Evolutionary conservation across 2,329 filamentous ascomycete genomes (phyloP).

Genomic region (Colletotrichum agaves): DNA sequence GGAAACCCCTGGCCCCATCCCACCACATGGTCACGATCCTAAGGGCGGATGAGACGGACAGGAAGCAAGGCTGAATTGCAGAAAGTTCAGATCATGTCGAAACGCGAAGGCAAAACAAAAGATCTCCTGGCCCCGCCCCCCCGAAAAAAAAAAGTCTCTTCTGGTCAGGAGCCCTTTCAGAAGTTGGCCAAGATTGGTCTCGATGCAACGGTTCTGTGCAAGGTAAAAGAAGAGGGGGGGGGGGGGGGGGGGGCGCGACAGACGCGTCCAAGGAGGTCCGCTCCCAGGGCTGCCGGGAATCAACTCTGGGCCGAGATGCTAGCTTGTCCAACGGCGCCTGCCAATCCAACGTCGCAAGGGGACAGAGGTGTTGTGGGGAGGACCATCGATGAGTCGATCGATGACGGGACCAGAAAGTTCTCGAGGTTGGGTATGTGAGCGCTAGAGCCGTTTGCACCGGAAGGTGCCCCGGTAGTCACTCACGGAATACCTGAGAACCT

Average conservation of each 20-base stretch:
- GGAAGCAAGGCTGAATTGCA: not conserved
- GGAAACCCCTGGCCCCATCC: not conserved
- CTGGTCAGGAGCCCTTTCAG: slow-evolving; percentile 28
- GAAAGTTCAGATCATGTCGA: slow-evolving; percentile 3
- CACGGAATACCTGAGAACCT: slow-evolving; percentile 15
- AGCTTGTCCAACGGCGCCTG: not conserved
- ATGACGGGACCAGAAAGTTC: slow-evolving; percentile 9
- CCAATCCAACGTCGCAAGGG: not conserved
- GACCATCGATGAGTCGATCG: slow-evolving; percentile 25
- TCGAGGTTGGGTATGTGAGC: slow-evolving; percentile 25
- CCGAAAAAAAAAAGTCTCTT: not conserved
- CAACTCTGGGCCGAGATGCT: not conserved
- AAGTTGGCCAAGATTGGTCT: slow-evolving; percentile 24
- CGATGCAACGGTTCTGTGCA: slow-evolving; percentile 8
- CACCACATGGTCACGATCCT: not conserved
- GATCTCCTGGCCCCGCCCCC: not conserved
- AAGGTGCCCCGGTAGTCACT: not conserved
- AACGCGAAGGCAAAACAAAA: not conserved
- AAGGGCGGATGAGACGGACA: slow-evolving; percentile 16
- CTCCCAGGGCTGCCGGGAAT: slow-evolving; percentile 23
- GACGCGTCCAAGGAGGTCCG: slow-evolving; percentile 7
- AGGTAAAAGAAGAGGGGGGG: too few species aligned
- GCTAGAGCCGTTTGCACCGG: slow-evolving; percentile 14
- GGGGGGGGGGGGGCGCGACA: too few species aligned
- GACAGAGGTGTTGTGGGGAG: not conserved